These are phyloP conservation scores for Monotropa hypopitys DNA, from an alignment of 179 eudicot species.

Conservation along the genomic window DNA sequence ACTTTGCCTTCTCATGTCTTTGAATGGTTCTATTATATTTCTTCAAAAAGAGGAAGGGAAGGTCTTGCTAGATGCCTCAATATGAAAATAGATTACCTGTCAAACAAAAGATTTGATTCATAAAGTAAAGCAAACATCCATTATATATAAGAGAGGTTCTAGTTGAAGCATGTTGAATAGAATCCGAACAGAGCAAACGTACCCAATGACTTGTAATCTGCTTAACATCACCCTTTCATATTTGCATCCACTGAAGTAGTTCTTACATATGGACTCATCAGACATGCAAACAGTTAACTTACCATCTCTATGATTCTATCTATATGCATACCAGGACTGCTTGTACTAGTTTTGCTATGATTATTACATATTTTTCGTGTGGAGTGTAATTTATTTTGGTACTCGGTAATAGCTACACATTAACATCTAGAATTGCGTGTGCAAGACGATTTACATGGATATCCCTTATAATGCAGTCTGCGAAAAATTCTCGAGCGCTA, in stretches of 20 bases:
- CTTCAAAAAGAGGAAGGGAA: background rate
- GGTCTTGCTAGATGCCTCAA: background rate
- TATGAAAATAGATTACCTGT: background rate
- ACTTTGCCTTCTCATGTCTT: background rate
- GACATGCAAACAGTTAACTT: background rate
- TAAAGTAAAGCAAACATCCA: background rate
- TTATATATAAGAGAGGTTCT: background rate
- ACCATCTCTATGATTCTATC: background rate
- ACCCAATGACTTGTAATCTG: background rate
- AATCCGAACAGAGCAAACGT: background rate
- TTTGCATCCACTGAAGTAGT: background rate
- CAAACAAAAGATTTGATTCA: background rate
- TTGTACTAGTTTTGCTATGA: background rate
- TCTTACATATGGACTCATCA: background rate
- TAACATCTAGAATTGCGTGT: background rate
- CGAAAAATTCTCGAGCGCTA: slow-evolving; percentile 5
- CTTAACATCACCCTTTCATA: background rate
- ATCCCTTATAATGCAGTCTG: slow-evolving; percentile 5
- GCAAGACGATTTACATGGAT: background rate
- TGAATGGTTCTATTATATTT: background rate
- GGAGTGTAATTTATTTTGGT: background rate
- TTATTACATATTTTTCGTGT: too few species aligned
- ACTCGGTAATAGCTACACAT: background rate
- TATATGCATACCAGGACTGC: background rate
- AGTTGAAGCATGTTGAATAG: background rate